These are phyloP conservation scores for Calocera cornea DNA, from an alignment of 768 basidiomycete genomes.

Conservation along the genomic window DNA sequence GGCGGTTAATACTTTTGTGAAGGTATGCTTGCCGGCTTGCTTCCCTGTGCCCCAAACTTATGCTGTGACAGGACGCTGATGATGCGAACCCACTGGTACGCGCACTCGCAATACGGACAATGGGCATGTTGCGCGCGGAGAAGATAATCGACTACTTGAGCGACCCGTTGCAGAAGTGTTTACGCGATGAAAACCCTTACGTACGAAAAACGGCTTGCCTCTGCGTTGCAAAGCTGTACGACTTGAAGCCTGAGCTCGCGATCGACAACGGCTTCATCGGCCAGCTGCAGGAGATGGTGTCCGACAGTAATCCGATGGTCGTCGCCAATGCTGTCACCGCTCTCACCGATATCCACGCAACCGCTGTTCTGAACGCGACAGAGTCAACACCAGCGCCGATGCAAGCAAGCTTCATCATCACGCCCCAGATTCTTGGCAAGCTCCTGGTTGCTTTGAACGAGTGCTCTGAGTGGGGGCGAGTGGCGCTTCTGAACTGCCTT, in stretches of 20 bases:
- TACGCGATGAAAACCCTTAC: conserved; percentile 93
- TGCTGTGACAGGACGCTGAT: conserved; percentile 57
- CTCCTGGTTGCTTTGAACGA: conserved; percentile 91
- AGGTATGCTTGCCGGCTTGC: conserved; percentile 22
- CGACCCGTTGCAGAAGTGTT: conserved; percentile 80
- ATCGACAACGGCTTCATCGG: conserved; percentile 89
- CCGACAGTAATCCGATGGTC: conserved; percentile 97
- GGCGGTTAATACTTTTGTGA: conserved; percentile 96
- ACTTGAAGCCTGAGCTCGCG: conserved; percentile 88
- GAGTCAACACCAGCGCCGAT: conserved; percentile 7
- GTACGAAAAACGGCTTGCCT: conserved; percentile 96
- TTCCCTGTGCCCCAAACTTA: not conserved
- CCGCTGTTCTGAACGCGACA: conserved; percentile 26
- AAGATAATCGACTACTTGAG: conserved; percentile 99
- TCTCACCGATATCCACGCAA: conserved; percentile 75
- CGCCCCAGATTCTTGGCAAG: conserved; percentile 69
- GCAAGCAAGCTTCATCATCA: conserved; percentile 65
- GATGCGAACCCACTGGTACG: conserved; percentile 94
- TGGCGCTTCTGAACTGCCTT: conserved; percentile 78
- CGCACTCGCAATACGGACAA: conserved; percentile 91
- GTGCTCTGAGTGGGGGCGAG: conserved; percentile 97
- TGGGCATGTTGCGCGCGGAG: conserved; percentile 93
- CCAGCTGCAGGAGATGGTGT: conserved; percentile 79
- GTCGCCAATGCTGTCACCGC: conserved; percentile 95
- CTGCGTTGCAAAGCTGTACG: conserved; percentile 94